Base-by-base conservation (phyloP, 176 grass and related monocot species). In the Leersia perrieri region DNA sequence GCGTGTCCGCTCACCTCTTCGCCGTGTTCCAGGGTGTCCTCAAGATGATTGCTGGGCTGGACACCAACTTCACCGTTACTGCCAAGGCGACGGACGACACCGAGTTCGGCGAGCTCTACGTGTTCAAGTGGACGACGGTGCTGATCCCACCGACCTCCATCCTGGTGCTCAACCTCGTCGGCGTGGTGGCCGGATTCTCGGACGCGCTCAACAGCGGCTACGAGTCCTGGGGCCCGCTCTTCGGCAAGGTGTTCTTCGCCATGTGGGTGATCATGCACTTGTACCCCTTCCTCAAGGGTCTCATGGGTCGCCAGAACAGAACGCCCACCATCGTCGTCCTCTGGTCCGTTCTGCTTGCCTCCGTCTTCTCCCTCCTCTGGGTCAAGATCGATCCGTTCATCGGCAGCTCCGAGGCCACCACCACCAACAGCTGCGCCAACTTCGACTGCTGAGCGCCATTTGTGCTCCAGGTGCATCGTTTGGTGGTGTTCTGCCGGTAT, bases 241-340 rank as follows among this genome's bases (percentile, higher is more conserved):
- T 95, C 20, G 95, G 95, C 61, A 98, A 98, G 86, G 92, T 98
- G 51, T 98, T 98, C 88, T 98, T 98, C 70, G 34, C 95, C 57
- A 75, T 98, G 88, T 98, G 95, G 95, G 95, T 98, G 83, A 98
- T 98, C 70, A 83, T 98, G 72, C 95, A 98, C 86, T 44, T 98
- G 70, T 98, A 98, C 88, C 95, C 92, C 13, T 98, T 98, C 92
- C 87, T 98, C 72, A 98, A 98, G 80, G 92, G 95, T 30, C 92
- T 95, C 80, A 98, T 98, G 92, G 95, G 95, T 55, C 85, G 84
- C 53, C 95, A 98, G 88, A 98, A 98, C 83, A 83, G 92, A 65
- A 98, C 92, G 31, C 95, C 95, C 25, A 98, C 95, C 40, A 91
- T 98, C 60, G 95, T 98, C 60, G 55, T 98, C 4, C 92, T 98